Evolutionary conservation across 331 rosid genomes (phyloP).

Genomic region (Quercus lobata): DNA sequence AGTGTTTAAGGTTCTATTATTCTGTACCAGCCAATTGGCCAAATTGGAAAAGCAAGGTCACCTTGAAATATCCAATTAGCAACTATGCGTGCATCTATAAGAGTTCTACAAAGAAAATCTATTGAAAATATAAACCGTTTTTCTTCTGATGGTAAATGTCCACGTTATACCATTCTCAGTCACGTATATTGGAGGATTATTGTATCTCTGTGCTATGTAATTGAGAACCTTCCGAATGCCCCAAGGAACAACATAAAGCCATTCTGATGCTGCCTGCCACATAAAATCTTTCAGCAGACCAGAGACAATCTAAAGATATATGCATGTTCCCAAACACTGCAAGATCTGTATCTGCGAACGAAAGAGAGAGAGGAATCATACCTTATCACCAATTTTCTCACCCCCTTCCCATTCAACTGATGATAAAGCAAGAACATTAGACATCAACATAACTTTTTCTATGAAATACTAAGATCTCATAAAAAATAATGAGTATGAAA

Average conservation of each 20-base stretch:
- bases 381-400: constrained; percentile 79
- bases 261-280: constrained; percentile 95
- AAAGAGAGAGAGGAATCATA: constrained; percentile 24
- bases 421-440: constrained; percentile 23
- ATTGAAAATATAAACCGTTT: background rate
- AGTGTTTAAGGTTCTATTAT: background rate
- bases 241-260: constrained; percentile 98
- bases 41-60: background rate
- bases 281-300: constrained; percentile 12
- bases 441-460: constrained; percentile 6
- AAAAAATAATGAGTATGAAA: background rate
- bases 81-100: background rate
- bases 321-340: background rate
- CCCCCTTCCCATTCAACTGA: constrained; percentile 92
- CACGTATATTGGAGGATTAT: constrained; percentile 49
- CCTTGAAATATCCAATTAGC: background rate
- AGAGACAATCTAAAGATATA: constrained; percentile 1
- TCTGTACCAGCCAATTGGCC: background rate
- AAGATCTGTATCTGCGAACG: background rate
- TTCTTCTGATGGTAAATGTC: background rate
- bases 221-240: constrained; percentile 72
- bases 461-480: background rate
- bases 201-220: constrained; percentile 63
- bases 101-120: background rate
- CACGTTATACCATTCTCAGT: constrained; percentile 79